Percentiles rank a stretch among this genome's conserved stretches.
Evolutionary conservation across 768 basidiomycete genomes (phyloP).

Genomic region (Kwoniella europaea): DNA sequence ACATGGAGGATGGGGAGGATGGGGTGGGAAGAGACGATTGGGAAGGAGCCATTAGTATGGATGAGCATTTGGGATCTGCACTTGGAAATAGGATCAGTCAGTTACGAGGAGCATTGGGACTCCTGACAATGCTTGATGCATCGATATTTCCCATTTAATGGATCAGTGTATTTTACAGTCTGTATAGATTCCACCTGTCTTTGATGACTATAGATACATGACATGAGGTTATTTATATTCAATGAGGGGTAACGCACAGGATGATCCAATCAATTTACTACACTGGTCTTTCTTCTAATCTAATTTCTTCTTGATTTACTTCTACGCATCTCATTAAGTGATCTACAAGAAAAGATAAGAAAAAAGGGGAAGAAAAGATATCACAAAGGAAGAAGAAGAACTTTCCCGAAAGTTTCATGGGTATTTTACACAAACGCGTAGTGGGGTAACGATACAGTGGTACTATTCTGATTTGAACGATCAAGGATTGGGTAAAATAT

Average conservation of each 20-base stretch:
- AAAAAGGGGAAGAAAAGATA: background rate
- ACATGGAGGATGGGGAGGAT: conserved; percentile 14
- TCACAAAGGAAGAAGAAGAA: background rate
- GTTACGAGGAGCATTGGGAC: too few species aligned
- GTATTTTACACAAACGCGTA: conserved; percentile 6
- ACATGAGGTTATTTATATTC: background rate
- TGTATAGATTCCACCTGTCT: too few species aligned
- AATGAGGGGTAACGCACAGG: background rate
- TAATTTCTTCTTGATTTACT: too few species aligned
- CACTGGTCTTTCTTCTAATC: background rate
- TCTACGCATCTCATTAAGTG: background rate
- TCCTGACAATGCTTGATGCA: background rate
- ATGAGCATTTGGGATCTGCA: background rate
- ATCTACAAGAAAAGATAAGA: background rate
- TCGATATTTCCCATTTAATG: background rate
- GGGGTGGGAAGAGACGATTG: conserved; percentile 8
- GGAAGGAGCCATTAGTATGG: background rate
- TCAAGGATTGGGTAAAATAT: background rate
- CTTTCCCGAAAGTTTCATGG: background rate
- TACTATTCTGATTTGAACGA: background rate
- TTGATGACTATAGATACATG: conserved; percentile 18
- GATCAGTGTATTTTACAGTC: too few species aligned
- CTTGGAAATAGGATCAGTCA: background rate
- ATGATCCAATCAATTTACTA: background rate
- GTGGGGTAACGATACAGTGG: background rate